Percentiles rank a stretch among this genome's conserved stretches.
Evolutionary conservation across 768 basidiomycete species (phyloP).

Genomic region (Boletus subcaerulescens): DNA sequence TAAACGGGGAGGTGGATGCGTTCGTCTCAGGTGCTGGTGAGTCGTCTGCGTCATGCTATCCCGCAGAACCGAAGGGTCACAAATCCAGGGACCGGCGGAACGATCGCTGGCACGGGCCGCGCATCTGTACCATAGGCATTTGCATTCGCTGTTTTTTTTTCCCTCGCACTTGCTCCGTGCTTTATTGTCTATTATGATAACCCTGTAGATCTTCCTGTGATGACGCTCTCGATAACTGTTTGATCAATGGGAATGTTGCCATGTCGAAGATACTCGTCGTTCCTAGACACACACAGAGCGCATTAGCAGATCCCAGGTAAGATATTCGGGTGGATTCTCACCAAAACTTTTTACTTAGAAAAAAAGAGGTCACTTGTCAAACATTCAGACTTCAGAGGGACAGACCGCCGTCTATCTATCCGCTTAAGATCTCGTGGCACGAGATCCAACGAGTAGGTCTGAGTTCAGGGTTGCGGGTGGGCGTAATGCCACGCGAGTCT

Average conservation of each 20-base stretch:
- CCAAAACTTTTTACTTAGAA: slow-evolving; percentile 44
- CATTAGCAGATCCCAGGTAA: background rate
- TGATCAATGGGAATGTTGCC: slow-evolving; percentile 42
- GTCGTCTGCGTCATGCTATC: slow-evolving; percentile 7
- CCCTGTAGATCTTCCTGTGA: slow-evolving; percentile 18
- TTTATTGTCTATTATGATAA: slow-evolving; percentile 11
- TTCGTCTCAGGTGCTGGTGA: slow-evolving; percentile 89
- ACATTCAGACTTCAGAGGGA: too few species aligned
- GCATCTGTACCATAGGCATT: slow-evolving; percentile 32
- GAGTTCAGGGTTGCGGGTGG: too few species aligned
- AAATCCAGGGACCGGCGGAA: slow-evolving; percentile 84
- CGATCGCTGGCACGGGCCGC: slow-evolving; percentile 79
- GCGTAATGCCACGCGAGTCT: too few species aligned
- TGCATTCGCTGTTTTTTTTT: slow-evolving; percentile 12
- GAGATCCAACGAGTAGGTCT: too few species aligned
- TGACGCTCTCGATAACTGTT: slow-evolving; percentile 39
- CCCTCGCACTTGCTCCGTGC: background rate
- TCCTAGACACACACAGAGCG: slow-evolving; percentile 33
- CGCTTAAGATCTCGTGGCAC: too few species aligned
- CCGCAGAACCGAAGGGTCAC: background rate
- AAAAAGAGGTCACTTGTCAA: background rate
- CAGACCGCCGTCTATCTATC: too few species aligned
- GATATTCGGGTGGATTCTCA: slow-evolving; percentile 21
- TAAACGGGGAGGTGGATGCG: slow-evolving; percentile 73
- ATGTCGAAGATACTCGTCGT: slow-evolving; percentile 46